Evolutionary conservation across 805 yeast genomes (phyloP), one percentile per base, ranked within the genome.

Genomic region (Myxozyma neotropica): DNA sequence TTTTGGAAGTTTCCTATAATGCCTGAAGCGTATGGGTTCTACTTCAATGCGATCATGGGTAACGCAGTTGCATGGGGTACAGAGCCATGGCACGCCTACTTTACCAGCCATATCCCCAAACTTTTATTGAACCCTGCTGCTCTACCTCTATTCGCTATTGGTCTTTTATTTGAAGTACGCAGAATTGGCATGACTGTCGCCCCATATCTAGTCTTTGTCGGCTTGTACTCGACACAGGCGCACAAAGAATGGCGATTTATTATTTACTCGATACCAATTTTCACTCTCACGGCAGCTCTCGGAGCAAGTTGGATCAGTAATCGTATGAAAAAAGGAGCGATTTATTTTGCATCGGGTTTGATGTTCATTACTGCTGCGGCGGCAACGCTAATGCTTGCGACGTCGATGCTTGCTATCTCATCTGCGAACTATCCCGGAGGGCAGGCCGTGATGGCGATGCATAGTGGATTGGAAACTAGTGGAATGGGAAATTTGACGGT

Each of bases 161-260:
- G 79, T 75, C 68, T 81, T 70, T 62, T 81, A 74, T 65, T 64
- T 73, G 64, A 71, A 74, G 57, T 74, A 72, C 44, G 65, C 8
- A 17, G 65, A 31, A 36, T 65, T n/a, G 54, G 63, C 13, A 58
- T 56, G 23, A 69, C 85, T 27, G 77, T 81, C 1, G 59, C 81
- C 17, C 76, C 89, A 0, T 75, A 87, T 0, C 43, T 85, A 0
- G 52, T 81, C 15, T 92, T 77, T 69, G 78, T 91, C n/a, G 61
- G 76, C 1, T 68, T 83, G 4, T 80, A 91, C 80, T 90, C 97
- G 0, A 71, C 86, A 53, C 94, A 88, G 72, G 91, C 94, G 2
- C 97, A 93, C 68, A 93, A 93, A 71, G 98, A 93, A 76, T 89
- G 96, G 96, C 81, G 97, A 67, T 93, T 93, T 69, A 83, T 93